Base-by-base conservation (phyloP, 768 basidiomycete species). In the Leccinum aurantiacum region DNA sequence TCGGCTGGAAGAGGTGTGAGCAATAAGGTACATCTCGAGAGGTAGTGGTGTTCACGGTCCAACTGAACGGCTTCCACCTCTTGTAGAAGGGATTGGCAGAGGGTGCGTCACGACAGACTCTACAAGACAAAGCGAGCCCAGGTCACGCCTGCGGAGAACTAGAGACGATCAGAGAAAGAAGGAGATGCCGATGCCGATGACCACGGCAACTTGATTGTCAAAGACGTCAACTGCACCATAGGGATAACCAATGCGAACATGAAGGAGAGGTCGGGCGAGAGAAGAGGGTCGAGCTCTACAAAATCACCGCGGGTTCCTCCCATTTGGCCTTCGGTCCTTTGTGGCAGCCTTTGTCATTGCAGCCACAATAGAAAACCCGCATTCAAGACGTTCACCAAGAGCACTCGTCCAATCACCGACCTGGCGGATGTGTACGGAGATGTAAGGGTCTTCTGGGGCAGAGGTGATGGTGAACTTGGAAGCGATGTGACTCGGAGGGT, bases 391-490 rank as follows among this genome's bases (percentile, higher is more conserved):
- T 55, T 90, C 88, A 29, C 93, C 95, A 29, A 98, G 86, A 22
- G 82, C 87, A 46, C 82, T 82, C 4, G 93, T 94, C 78, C 84
- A 93, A 74, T 95, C 92, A 61, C 94, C 94, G 50, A 91, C 93
- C 79, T 96, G 94, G 72, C 93, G 91, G 67, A 98, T 89, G 73
- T 97, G 95, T 55, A 97, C 84, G 71, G 11, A 10, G 29, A 31
- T 31, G 29, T 33, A 33, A 33, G 31, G 31, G 68, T 97, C 95
- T 66, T 95, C 93, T 3, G 33, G 5, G 95, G 95, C 93, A 41
- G 93, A 95, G 0, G 93, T 94, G 77, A 95, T 95, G 41, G 93
- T 95, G 76, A 96, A 95, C 90, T 94, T 22, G 9, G 27, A n/a
- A 52, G 31, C 37, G 22, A 60, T 59, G 41, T 57, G 49, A 46